Evolutionary conservation across 2,329 filamentous ascomycete species (phyloP).

Genomic region (Fusarium sp.): DNA sequence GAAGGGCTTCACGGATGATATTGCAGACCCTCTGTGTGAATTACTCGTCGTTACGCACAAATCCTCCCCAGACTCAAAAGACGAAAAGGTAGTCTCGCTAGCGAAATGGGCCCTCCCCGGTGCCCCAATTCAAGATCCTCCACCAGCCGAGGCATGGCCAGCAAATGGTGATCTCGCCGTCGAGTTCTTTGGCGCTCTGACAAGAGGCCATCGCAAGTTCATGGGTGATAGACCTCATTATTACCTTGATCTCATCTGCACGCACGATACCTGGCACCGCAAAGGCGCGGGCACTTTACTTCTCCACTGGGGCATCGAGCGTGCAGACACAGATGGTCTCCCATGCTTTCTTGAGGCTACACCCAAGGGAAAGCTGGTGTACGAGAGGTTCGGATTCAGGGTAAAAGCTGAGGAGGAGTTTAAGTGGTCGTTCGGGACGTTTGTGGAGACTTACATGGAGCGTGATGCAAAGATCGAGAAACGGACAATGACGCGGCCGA

Average conservation of each 20-base stretch:
- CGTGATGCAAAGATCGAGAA: conserved; percentile 33
- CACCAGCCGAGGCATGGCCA: conserved; percentile 50
- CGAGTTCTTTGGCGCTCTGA: conserved; percentile 53
- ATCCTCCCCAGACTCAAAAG: conserved; percentile 33
- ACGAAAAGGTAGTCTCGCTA: conserved; percentile 52
- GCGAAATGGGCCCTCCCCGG: conserved; percentile 57
- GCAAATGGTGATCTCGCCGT: conserved; percentile 51
- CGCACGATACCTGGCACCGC: conserved; percentile 54
- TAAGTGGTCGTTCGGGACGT: conserved; percentile 43
- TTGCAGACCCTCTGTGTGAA: conserved; percentile 50
- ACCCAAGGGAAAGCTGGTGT: conserved; percentile 55
- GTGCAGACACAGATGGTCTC: conserved; percentile 54
- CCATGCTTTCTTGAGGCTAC: conserved; percentile 63
- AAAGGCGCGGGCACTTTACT: conserved; percentile 55
- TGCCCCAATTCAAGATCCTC: conserved; percentile 33
- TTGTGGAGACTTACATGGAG: conserved; percentile 50
- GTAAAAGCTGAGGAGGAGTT: conserved; percentile 49
- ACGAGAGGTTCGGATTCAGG: conserved; percentile 59
- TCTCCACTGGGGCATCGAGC: conserved; percentile 57
- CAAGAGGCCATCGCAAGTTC: conserved; percentile 46
- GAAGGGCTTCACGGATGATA: conserved; percentile 47
- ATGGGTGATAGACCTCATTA: conserved; percentile 57
- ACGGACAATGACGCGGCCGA: conserved; percentile 10
- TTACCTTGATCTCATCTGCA: conserved; percentile 59
- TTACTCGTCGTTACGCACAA: conserved; percentile 51